These are phyloP conservation scores for Talaromyces sp. DNA, from an alignment of 2,329 filamentous ascomycete genomes.

Conservation along the genomic window DNA sequence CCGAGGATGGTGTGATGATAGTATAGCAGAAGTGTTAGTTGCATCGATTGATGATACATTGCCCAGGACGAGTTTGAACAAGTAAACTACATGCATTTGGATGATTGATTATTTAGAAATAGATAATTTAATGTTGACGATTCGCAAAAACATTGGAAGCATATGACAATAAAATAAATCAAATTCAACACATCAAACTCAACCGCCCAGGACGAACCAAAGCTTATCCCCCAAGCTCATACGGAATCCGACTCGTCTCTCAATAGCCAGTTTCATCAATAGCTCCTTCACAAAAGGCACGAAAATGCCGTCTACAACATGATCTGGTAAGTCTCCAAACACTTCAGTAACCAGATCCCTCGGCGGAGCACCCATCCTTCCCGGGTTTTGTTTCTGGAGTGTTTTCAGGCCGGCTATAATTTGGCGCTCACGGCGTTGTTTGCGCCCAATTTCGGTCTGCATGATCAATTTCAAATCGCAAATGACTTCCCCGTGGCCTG, in stretches of 20 bases:
- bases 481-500: conserved; percentile 42
- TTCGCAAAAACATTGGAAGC: too few relatives aligned
- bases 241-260: conserved; percentile 39
- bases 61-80: too few relatives aligned
- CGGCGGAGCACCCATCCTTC: conserved; percentile 29
- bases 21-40: too few relatives aligned
- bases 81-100: too few relatives aligned
- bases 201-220: conserved; percentile 28
- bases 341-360: conserved; percentile 39
- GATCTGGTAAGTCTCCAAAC: conserved; percentile 32
- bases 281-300: conserved; percentile 42
- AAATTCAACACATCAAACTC: neutral
- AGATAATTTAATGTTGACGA: too few relatives aligned
- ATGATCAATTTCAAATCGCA: conserved; percentile 36
- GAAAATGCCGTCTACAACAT: conserved; percentile 30
- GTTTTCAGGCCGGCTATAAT: conserved; percentile 29
- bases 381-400: neutral
- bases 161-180: neutral
- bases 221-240: conserved; percentile 29
- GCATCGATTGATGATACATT: too few relatives aligned
- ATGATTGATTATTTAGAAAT: too few relatives aligned
- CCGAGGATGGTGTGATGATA: too few relatives aligned
- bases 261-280: conserved; percentile 39
- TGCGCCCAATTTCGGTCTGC: conserved; percentile 28
- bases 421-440: conserved; percentile 37